Conservation (phyloP, 164 flowering plant species). For the Piper longum region DNA sequence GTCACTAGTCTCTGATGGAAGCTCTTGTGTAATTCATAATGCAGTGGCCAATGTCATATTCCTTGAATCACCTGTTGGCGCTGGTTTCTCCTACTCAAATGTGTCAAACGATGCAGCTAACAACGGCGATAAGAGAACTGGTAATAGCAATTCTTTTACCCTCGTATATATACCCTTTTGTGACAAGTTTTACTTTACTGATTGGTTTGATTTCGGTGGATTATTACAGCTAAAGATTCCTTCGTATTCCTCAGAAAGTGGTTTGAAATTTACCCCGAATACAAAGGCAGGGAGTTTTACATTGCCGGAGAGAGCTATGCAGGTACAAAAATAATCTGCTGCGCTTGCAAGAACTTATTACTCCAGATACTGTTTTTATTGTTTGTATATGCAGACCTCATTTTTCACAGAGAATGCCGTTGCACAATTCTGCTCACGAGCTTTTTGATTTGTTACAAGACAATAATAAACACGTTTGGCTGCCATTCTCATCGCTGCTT, state of each 20-base stretch:
- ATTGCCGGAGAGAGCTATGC: constrained; percentile 82
- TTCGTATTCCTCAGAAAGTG: constrained; percentile 48
- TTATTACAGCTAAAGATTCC: constrained; percentile 52
- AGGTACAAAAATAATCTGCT: constrained; percentile 21
- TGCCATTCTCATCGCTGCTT: not conserved
- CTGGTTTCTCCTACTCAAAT: constrained; percentile 77
- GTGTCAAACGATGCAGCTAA: constrained; percentile 46
- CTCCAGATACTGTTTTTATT: too few species aligned
- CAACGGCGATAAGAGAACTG: constrained; percentile 77
- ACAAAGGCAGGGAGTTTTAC: constrained; percentile 63
- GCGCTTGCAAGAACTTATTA: not conserved
- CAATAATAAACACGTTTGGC: too few species aligned
- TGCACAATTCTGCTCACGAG: not conserved
- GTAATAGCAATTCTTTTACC: constrained; percentile 16
- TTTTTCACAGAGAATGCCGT: not conserved
- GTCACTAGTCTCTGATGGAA: not conserved
- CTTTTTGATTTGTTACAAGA: too few species aligned
- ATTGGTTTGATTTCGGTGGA: not conserved
- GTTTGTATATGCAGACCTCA: not conserved
- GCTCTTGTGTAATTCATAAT: constrained; percentile 1
- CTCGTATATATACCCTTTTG: not conserved
- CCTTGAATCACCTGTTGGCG: constrained; percentile 82
- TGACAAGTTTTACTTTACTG: not conserved
- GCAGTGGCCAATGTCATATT: constrained; percentile 82
- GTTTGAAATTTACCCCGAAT: constrained; percentile 73